Evolutionary conservation across 164 flowering plant genomes (phyloP).

Genomic region (Vitis riparia): DNA sequence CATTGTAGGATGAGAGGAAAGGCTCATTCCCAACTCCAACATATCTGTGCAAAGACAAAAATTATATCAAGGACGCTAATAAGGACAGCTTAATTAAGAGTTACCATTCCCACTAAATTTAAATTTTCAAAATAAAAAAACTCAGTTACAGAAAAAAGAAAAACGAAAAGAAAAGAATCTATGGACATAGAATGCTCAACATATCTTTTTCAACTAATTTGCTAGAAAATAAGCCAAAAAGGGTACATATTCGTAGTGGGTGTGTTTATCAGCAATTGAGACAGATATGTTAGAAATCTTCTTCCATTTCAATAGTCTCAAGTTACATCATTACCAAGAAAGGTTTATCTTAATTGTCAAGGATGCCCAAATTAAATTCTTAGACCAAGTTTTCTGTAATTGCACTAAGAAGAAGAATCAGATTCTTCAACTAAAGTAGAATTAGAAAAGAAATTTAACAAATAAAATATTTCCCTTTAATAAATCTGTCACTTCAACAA

Average conservation of each 20-base stretch:
- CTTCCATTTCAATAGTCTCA: too few species aligned
- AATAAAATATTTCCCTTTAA: background rate
- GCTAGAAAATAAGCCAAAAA: background rate
- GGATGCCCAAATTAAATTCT: background rate
- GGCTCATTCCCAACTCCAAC: slow-evolving; percentile 97
- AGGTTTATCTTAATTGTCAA: background rate
- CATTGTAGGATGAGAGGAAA: slow-evolving; percentile 69
- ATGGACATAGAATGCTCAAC: background rate
- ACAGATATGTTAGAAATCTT: too few species aligned
- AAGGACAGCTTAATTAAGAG: background rate
- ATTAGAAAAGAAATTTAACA: background rate
- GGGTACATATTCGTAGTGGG: background rate
- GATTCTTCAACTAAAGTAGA: background rate
- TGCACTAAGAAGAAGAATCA: background rate
- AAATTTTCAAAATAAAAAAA: background rate
- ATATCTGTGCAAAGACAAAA: slow-evolving; percentile 41
- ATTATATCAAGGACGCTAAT: background rate
- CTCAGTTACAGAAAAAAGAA: background rate
- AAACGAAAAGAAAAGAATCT: background rate
- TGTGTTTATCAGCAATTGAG: too few species aligned
- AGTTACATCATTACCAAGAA: too few species aligned
- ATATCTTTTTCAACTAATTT: background rate
- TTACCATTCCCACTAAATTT: background rate
- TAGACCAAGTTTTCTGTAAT: background rate
- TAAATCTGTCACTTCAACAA: background rate